A percentile compares a stretch with the other conserved stretches of the same genome.
These are phyloP conservation scores for Allium cepa DNA, from an alignment of 106 monocot species.

Conservation along the genomic window DNA sequence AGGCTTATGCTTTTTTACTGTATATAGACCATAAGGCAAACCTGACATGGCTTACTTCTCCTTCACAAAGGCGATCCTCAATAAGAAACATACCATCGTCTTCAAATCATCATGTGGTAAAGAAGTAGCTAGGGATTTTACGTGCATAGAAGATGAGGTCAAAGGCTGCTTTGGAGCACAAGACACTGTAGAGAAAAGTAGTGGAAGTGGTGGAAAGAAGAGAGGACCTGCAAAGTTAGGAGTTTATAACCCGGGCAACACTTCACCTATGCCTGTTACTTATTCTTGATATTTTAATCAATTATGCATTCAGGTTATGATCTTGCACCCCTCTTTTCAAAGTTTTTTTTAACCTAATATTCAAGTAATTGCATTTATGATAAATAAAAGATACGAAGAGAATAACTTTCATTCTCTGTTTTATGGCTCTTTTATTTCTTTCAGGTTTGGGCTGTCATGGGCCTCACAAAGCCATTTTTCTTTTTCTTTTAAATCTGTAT, in stretches of 20 bases:
- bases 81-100: conserved; percentile 25
- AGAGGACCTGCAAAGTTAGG: conserved; percentile 37
- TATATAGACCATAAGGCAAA: conserved; percentile 69
- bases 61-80: conserved; percentile 38
- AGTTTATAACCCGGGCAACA: conserved; percentile 55
- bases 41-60: conserved; percentile 82
- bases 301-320: no score
- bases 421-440: no score
- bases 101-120: conserved; percentile 5
- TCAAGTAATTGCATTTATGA: no score
- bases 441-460: no score
- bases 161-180: conserved; percentile 16
- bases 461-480: no score
- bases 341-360: no score
- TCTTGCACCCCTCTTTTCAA: no score
- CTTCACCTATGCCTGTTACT: conserved; percentile 46
- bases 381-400: no score
- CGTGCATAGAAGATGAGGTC: conserved; percentile 21
- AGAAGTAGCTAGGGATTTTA: conserved; percentile 20
- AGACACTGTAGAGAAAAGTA: conserved; percentile 18
- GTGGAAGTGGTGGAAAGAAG: conserved; percentile 42
- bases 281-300: no score
- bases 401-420: no score
- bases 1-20: conserved; percentile 66
- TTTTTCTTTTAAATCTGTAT: no score